Conservation (phyloP, 768 basidiomycete species). For the Chalciporus chontae region DNA sequence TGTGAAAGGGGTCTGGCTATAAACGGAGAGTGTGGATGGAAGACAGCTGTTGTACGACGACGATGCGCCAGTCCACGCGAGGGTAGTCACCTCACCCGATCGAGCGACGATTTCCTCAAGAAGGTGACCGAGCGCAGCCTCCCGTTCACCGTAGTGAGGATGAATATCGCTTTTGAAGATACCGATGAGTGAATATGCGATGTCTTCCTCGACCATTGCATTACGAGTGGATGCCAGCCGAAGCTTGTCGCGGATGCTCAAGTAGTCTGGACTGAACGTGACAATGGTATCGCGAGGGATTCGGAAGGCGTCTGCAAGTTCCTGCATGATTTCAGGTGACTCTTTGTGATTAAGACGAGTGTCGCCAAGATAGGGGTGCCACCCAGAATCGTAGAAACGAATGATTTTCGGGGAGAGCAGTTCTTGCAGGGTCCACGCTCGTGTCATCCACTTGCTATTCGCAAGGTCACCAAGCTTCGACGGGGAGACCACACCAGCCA, state of each 20-base stretch:
- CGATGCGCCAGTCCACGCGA: not conserved
- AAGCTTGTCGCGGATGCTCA: not conserved
- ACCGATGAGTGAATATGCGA: not conserved
- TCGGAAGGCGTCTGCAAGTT: not conserved
- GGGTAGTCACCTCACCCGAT: not conserved
- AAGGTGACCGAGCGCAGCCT: not conserved
- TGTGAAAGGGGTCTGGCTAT: no score
- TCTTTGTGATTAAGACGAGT: not conserved
- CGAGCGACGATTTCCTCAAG: not conserved
- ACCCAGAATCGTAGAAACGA: slow-evolving; percentile 1
- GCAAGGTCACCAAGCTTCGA: not conserved
- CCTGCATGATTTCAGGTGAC: slow-evolving; percentile 1
- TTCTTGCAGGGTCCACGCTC: slow-evolving; percentile 7
- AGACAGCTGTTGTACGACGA: not conserved
- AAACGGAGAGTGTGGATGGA: not conserved
- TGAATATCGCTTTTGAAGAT: not conserved
- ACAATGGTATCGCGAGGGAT: not conserved
- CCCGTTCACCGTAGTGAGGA: not conserved
- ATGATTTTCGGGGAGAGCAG: slow-evolving; percentile 5
- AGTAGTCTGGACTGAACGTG: not conserved
- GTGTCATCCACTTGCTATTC: slow-evolving; percentile 2
- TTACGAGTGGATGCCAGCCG: not conserved
- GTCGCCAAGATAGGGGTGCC: slow-evolving; percentile 1
- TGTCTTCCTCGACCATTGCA: not conserved
- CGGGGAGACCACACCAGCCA: not conserved